These are phyloP conservation scores for Salvia splendens DNA, from an alignment of 257 asterid species.

Conservation along the genomic window DNA sequence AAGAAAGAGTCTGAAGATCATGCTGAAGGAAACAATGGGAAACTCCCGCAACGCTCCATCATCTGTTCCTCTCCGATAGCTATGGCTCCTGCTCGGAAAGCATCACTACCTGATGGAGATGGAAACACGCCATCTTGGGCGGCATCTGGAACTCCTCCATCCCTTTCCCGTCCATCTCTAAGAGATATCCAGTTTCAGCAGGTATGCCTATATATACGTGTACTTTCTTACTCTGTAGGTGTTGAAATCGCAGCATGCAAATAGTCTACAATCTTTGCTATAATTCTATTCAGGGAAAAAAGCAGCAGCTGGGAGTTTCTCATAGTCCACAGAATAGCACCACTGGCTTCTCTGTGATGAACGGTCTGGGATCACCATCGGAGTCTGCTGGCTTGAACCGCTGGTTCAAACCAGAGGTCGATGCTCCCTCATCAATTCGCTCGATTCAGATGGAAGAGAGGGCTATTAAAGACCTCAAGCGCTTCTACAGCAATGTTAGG, in stretches of 20 bases:
- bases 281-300: slow-evolving; percentile 45
- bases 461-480: slow-evolving; percentile 91
- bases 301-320: slow-evolving; percentile 49
- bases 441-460: slow-evolving; percentile 91
- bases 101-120: slow-evolving; percentile 60
- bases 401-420: slow-evolving; percentile 89
- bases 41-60: slow-evolving; percentile 58
- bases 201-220: slow-evolving; percentile 41
- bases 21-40: slow-evolving; percentile 48
- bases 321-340: slow-evolving; percentile 75
- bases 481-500: slow-evolving; percentile 79
- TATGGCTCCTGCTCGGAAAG: slow-evolving; percentile 46
- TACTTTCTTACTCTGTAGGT: no score
- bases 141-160: slow-evolving; percentile 82
- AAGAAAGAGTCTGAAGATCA: slow-evolving; percentile 47
- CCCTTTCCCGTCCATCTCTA: slow-evolving; percentile 80
- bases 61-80: slow-evolving; percentile 67
- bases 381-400: slow-evolving; percentile 66
- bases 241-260: neutral
- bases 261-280: neutral
- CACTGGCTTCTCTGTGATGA: slow-evolving; percentile 71
- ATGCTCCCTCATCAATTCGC: slow-evolving; percentile 70
- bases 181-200: slow-evolving; percentile 93
- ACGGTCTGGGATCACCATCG: slow-evolving; percentile 77
- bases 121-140: slow-evolving; percentile 91